These are phyloP conservation scores for Perkinsus olseni DNA, from an alignment of 169 alveolate genomes.

Conservation along the genomic window DNA sequence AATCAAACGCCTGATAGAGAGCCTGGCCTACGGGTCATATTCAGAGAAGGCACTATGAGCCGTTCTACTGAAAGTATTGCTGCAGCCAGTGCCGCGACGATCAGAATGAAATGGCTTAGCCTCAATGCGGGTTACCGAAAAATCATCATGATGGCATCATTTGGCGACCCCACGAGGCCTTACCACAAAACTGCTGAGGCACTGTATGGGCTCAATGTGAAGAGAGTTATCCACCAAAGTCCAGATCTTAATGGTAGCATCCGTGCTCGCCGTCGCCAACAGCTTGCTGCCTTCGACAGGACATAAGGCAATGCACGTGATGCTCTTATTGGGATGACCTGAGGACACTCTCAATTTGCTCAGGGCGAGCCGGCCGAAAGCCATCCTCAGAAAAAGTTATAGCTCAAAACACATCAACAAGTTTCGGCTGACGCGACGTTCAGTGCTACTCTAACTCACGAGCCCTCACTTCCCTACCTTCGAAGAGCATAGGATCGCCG, in stretches of 20 bases:
- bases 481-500: conserved; percentile 14
- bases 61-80: no score
- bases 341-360: not conserved
- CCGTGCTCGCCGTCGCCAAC: conserved; percentile 3
- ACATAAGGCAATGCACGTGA: not conserved
- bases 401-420: no score
- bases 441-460: no score
- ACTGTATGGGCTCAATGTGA: conserved; percentile 29
- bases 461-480: not conserved
- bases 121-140: no score
- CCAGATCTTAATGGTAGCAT: conserved; percentile 12
- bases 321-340: not conserved
- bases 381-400: no score
- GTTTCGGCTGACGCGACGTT: no score
- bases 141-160: no score
- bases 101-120: no score
- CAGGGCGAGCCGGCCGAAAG: no score
- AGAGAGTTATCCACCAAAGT: not conserved
- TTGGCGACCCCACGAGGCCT: not conserved
- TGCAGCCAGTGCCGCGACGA: no score
- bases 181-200: conserved; percentile 24
- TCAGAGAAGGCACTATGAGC: no score
- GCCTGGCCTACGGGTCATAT: not conserved
- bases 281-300: not conserved
- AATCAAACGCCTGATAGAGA: not conserved